Conservation (phyloP, 2,329 filamentous ascomycete genomes). For the Pseudogymnoascus sp. region DNA sequence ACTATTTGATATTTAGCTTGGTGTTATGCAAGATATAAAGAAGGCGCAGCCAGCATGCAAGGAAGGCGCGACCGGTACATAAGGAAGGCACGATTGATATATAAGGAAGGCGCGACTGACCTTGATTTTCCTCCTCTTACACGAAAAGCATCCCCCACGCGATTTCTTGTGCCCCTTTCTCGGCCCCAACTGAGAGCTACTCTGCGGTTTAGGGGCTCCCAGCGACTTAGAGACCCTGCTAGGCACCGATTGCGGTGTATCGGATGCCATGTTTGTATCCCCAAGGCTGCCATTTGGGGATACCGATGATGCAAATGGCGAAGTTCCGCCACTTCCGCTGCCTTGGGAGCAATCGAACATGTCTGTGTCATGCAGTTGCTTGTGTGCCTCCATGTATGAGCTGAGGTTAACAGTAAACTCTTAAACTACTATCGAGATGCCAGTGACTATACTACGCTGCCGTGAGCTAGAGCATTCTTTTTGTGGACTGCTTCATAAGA, state of each 20-base stretch:
- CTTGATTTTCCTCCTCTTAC: conserved; percentile 60
- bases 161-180: conserved; percentile 60
- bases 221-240: neutral
- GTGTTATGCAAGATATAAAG: neutral
- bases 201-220: neutral
- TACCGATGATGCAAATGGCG: neutral
- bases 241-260: neutral
- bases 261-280: neutral
- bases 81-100: neutral
- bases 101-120: conserved; percentile 27
- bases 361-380: neutral
- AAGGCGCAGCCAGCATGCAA: neutral
- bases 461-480: neutral
- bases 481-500: neutral
- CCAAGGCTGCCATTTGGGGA: neutral
- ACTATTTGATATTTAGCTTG: conserved; percentile 33
- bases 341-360: neutral
- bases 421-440: neutral
- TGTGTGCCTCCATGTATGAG: neutral
- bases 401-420: neutral
- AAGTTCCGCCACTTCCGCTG: neutral
- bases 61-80: neutral
- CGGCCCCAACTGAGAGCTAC: conserved; percentile 9
- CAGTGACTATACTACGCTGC: neutral
- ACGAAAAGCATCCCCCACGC: conserved; percentile 58